These are phyloP conservation scores for Syzygium grande DNA, from an alignment of 345 rosid species.

Conservation along the genomic window DNA sequence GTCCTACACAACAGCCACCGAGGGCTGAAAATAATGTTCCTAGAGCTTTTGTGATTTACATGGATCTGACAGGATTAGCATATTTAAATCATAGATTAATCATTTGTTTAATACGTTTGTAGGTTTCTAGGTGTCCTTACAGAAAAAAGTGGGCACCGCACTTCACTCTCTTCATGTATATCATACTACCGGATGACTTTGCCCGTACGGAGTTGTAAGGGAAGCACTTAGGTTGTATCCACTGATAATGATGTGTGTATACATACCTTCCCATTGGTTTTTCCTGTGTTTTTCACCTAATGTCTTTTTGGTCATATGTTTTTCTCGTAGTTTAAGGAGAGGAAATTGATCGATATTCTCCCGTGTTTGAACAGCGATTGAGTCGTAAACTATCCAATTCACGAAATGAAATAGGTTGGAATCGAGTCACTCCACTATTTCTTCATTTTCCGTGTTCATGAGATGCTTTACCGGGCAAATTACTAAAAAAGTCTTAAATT, in stretches of 20 bases:
- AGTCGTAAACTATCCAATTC: background rate
- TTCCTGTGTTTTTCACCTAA: background rate
- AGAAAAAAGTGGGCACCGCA: background rate
- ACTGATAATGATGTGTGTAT: background rate
- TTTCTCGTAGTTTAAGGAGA: background rate
- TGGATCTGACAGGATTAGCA: background rate
- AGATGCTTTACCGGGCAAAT: background rate
- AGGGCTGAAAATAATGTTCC: background rate
- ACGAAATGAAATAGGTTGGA: background rate
- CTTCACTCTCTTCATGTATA: background rate
- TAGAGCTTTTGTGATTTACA: background rate
- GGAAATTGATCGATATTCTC: background rate
- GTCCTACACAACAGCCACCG: background rate
- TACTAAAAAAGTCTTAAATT: background rate
- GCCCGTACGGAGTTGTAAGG: background rate
- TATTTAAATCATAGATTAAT: background rate
- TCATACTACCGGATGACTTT: background rate
- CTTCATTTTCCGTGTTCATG: background rate
- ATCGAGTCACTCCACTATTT: background rate
- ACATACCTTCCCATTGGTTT: background rate
- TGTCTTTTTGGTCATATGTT: background rate
- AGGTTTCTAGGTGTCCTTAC: background rate
- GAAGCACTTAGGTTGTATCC: background rate
- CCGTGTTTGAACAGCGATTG: background rate
- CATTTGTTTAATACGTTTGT: background rate